Base-by-base conservation (phyloP, 164 flowering plant species). In the Magnolia changhungtana region DNA sequence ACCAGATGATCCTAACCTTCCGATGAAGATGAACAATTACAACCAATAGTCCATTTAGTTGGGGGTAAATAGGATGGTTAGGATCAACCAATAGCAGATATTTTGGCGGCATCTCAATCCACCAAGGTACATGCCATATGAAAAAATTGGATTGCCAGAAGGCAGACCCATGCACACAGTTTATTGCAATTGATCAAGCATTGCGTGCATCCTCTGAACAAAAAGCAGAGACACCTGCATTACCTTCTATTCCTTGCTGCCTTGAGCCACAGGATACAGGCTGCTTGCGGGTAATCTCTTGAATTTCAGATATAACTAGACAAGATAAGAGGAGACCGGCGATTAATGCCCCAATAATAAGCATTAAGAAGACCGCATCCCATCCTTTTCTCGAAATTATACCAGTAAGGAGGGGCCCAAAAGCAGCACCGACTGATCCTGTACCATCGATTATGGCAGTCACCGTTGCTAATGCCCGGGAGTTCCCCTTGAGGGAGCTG, bases 401-500 rank as follows among this genome's bases (percentile, higher is more conserved):
- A 9, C 98, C 98, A 13, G 98, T 95, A 67, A 95, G 86, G 72
- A 92, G 87, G 67, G 97, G 98, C 58, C 98, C 98, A 67, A 92
- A 50, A 73, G 98, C 91, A 20, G 97, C 97, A 75, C 98, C 98
- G 55, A 80, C 84, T 14, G 97, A 93, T 63, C 98, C 97, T 50
- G 98, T 95, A 2, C 98, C 97, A 81, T 95, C 96, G 68, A 95
- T 93, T 19, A 95, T 95, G n/a, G 98, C 97, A 50, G 98, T 93
- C 50, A 95, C 98, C 2, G 98, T 95, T 63, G 98, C 97, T 78
- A 95, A 74, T 27, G 97, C 97, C 67, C 97, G 84, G 50, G 94
- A 89, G 81, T 90, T 85, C 45, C 97, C 95, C 81, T 76, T 90
- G 23, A 95, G 84, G 74, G 97, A 91, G 50, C 83, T 83, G 75